These are phyloP conservation scores for Fraxinus albicans DNA, from an alignment of 305 asterid genomes.

Conservation along the genomic window DNA sequence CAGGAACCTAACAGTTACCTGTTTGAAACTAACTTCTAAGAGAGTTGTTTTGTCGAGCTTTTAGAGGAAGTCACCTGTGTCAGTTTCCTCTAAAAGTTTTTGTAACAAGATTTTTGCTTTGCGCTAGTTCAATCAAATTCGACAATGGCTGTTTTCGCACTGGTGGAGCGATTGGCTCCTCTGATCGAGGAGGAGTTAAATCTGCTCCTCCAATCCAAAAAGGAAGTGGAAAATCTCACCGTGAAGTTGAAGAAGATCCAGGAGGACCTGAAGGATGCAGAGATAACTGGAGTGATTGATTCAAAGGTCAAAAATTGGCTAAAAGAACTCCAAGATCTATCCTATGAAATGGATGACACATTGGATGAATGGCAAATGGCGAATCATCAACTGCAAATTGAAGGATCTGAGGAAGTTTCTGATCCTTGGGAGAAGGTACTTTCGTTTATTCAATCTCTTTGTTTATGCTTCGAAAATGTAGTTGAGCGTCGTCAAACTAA, in stretches of 20 bases:
- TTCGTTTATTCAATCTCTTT: constrained; percentile 8
- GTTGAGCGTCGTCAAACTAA: background rate
- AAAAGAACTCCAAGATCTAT: constrained; percentile 6
- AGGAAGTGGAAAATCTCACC: background rate
- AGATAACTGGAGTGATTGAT: constrained; percentile 13
- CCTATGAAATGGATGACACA: constrained; percentile 16
- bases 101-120: no score
- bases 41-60: no score
- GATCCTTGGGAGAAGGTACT: background rate
- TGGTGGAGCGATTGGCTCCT: no score
- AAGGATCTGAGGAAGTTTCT: no score
- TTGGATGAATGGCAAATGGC: constrained; percentile 19
- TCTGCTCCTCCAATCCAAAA: no score
- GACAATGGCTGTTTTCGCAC: no score
- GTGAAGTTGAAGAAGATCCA: background rate
- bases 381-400: background rate
- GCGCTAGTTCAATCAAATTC: no score
- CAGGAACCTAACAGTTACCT: no score
- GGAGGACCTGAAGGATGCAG: constrained; percentile 15
- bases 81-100: no score
- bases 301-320: constrained; percentile 9
- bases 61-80: no score
- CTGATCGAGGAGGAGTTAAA: no score
- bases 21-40: no score
- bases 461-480: background rate